Evolutionary conservation across 106 monocot genomes (phyloP).

Genomic region (Xerophyta viscosa): DNA sequence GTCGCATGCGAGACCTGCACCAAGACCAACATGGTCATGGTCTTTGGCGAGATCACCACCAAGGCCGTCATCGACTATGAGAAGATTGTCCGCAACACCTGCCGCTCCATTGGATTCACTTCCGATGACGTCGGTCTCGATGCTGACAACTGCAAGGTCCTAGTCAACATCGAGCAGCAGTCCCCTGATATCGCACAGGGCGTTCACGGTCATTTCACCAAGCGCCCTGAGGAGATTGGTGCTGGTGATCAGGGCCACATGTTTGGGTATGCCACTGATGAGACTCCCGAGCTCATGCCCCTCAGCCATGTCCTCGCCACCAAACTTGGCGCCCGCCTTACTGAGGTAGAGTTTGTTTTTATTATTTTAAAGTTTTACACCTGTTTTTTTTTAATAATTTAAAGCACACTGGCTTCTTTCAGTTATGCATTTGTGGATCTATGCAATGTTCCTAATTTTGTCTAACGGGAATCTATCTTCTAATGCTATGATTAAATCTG

Average conservation of each 20-base stretch:
- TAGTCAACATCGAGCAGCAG: constrained; percentile 40
- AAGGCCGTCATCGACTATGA: constrained; percentile 34
- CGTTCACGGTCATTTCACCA: constrained; percentile 23
- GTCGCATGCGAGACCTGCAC: constrained; percentile 45
- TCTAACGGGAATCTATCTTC: no score
- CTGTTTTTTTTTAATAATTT: no score
- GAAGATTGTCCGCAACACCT: constrained; percentile 40
- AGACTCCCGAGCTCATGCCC: constrained; percentile 41
- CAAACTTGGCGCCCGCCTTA: constrained; percentile 29
- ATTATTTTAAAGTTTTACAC: no score
- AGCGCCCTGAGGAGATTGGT: constrained; percentile 18
- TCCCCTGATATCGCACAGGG: constrained; percentile 41
- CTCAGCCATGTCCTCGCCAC: constrained; percentile 39
- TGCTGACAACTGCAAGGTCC: constrained; percentile 31
- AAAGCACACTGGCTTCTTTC: no score
- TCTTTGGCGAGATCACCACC: constrained; percentile 40
- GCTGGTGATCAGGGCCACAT: constrained; percentile 19
- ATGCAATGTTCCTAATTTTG: no score
- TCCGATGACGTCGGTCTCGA: constrained; percentile 37
- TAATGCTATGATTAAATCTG: no score
- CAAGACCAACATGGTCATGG: constrained; percentile 45
- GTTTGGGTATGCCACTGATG: constrained; percentile 27
- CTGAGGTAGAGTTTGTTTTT: no score
- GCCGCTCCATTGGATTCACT: constrained; percentile 24
- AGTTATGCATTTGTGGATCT: no score